A percentile compares a stretch with the other conserved stretches of the same genome.
Evolutionary conservation across 2,329 filamentous ascomycete species (phyloP).

Genomic region (Colletotrichum plurivorum): DNA sequence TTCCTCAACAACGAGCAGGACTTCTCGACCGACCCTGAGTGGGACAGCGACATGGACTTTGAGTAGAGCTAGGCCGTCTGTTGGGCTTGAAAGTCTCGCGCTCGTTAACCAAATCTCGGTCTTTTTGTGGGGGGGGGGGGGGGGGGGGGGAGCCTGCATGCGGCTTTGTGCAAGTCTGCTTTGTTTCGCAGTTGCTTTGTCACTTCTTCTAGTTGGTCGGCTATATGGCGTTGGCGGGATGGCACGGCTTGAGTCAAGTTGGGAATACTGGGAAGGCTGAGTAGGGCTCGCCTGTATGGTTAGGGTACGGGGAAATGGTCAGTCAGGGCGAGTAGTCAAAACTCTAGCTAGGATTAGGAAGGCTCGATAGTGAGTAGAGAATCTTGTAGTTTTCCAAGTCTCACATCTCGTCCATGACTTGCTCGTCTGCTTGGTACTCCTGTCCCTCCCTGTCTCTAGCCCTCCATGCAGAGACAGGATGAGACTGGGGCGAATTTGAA

Average conservation of each 20-base stretch:
- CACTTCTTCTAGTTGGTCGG: neutral
- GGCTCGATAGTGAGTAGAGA: too few species aligned
- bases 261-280: conserved; percentile 12
- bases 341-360: neutral
- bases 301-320: neutral
- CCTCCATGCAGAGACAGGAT: too few species aligned
- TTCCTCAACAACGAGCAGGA: conserved; percentile 73
- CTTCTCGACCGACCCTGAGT: conserved; percentile 69
- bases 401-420: too few species aligned
- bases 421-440: too few species aligned
- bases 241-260: neutral
- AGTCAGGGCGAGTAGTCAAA: neutral
- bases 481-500: too few species aligned
- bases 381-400: too few species aligned
- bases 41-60: conserved; percentile 70
- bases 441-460: too few species aligned
- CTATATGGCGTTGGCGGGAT: neutral
- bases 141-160: neutral
- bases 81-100: neutral
- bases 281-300: conserved; percentile 13
- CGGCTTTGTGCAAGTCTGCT: neutral
- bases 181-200: neutral
- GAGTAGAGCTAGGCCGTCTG: conserved; percentile 50
- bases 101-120: neutral
- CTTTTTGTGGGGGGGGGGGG: too few species aligned